Evolutionary conservation across 169 alveolate species (phyloP).

Genomic region (Plasmodium berghei): DNA sequence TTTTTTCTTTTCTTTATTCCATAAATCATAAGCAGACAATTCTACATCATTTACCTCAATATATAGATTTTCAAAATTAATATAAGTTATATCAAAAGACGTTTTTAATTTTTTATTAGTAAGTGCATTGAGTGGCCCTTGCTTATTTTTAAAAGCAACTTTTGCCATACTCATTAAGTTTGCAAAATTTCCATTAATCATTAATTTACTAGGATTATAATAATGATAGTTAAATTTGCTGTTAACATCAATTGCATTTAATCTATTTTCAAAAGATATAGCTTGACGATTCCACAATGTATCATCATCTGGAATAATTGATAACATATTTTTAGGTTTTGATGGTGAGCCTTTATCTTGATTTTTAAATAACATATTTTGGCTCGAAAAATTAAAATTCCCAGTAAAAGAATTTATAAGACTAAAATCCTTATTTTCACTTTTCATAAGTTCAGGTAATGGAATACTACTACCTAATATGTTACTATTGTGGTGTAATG

Average conservation of each 20-base stretch:
- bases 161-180: constrained; percentile 46
- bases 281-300: constrained; percentile 68
- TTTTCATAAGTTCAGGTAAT: constrained; percentile 63
- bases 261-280: constrained; percentile 56
- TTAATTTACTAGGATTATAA: constrained; percentile 72
- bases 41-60: constrained; percentile 59
- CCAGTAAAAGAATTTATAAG: constrained; percentile 21
- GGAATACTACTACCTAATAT: background rate
- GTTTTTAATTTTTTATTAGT: constrained; percentile 23
- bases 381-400: constrained; percentile 18
- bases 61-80: constrained; percentile 68
- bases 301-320: constrained; percentile 70
- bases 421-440: constrained; percentile 62
- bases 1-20: constrained; percentile 74
- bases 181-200: constrained; percentile 43
- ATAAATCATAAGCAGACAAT: constrained; percentile 69
- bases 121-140: constrained; percentile 3
- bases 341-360: background rate
- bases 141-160: constrained; percentile 23
- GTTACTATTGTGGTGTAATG: constrained; percentile 25
- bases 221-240: constrained; percentile 59
- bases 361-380: constrained; percentile 20
- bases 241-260: constrained; percentile 64
- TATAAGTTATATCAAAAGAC: constrained; percentile 40
- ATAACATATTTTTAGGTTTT: constrained; percentile 26